Evolutionary conservation across 1,284 basidiomycete species (phyloP), one percentile per base, ranked within the genome.

Genomic region (Apiotrichum montevideense): DNA sequence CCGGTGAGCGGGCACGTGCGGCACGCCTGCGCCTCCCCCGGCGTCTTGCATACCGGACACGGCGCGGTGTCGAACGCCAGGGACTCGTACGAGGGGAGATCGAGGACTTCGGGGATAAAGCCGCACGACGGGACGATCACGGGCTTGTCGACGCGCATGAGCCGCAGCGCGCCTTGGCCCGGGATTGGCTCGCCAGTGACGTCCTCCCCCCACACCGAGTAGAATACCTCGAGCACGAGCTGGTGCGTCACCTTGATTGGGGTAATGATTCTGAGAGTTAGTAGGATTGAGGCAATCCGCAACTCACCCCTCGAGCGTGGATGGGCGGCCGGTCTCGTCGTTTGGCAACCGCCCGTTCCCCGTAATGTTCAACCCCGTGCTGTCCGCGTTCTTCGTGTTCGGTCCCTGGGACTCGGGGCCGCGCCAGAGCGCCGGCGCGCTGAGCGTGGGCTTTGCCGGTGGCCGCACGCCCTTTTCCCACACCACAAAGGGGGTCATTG

Each of bases 191-290:
- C 11, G 7, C 68, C 69, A 3, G 37, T 29, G 9, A 71, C 65
- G 32, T 59, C 62, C 54, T 70, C 59, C 6, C 72, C 73, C 10
- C 69, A 66, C 2, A 77, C 60, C 2, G 70, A 71, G 58, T 73
- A 77, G 61, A 70, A 75, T n/a, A 75, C 65, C 45, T 77, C 72
- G 9, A 75, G 56, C 3, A 66, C 52, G 29, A 75, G 52, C 21
- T 70, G 61, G 56, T 77, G 75, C 1, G 55, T 55, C 4, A 77
- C 73, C n/a, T 66, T 57, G 34, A 77, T 70, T 0, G 75, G 75
- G 9, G 75, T 75, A 51, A 73, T 69, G 29, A 58, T 51, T 1
- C 60, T 69, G 55, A 15, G 35, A 13, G 15, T 34, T 47, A 49
- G 10, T 29, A 29, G 21, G 6, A 2, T 9, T 29, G 43, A 9